Conservation (phyloP, 345 rosid species). For the Mangifera indica region DNA sequence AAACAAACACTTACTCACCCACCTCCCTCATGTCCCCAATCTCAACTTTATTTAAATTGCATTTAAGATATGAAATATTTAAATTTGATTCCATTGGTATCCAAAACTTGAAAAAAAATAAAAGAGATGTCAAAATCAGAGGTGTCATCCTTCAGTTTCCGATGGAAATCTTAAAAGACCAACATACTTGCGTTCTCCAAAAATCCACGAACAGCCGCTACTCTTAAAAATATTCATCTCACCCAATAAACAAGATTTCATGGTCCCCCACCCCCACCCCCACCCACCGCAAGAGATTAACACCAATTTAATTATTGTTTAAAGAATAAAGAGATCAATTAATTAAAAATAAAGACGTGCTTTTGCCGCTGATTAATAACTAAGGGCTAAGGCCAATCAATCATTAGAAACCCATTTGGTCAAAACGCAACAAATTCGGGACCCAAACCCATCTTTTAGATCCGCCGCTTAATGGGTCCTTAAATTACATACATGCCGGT, state of each 20-base stretch:
- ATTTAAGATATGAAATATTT: too few species aligned
- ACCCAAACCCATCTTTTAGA: too few species aligned
- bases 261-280: slow-evolving; percentile 46
- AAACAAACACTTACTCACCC: slow-evolving; percentile 19
- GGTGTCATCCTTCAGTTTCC: slow-evolving; percentile 32
- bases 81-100: too few species aligned
- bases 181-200: slow-evolving; percentile 69
- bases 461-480: slow-evolving; percentile 62
- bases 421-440: too few species aligned
- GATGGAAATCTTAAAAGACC: slow-evolving; percentile 63
- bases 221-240: slow-evolving; percentile 1
- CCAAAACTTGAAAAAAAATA: too few species aligned
- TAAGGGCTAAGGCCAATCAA: too few species aligned
- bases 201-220: slow-evolving; percentile 76
- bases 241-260: slow-evolving; percentile 32
- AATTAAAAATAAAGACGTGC: too few species aligned
- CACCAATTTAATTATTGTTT: too few species aligned
- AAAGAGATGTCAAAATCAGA: too few species aligned
- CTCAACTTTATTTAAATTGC: slow-evolving; percentile 21
- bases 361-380: slow-evolving; percentile 22
- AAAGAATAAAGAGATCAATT: too few species aligned
- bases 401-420: slow-evolving; percentile 31
- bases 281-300: too few species aligned
- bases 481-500: too few species aligned
- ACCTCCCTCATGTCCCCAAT: slow-evolving; percentile 7